These are phyloP conservation scores for Nothophytophthora sp. DNA, from an alignment of 352 stramenopile species.

Conservation along the genomic window DNA sequence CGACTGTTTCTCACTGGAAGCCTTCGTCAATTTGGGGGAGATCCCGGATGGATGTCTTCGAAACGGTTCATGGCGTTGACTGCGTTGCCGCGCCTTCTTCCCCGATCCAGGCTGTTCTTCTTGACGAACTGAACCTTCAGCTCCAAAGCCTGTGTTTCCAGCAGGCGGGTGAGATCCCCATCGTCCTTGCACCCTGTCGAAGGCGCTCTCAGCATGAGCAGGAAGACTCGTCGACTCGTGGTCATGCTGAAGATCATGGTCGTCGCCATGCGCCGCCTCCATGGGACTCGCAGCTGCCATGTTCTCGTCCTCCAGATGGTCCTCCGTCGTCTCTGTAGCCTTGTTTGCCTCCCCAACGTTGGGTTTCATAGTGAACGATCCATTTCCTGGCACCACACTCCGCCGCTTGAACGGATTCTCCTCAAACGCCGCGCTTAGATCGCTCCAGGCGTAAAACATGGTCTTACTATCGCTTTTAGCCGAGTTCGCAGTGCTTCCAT, in stretches of 20 bases:
- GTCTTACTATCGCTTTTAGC: background rate
- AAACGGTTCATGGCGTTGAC: too few relatives aligned
- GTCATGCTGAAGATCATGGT: too few relatives aligned
- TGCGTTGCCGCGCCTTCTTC: too few relatives aligned
- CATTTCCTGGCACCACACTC: conserved; percentile 2
- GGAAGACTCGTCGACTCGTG: too few relatives aligned
- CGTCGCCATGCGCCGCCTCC: too few relatives aligned
- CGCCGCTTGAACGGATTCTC: conserved; percentile 25
- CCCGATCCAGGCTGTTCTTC: background rate
- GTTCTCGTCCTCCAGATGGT: background rate
- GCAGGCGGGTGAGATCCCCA: background rate
- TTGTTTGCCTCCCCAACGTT: background rate
- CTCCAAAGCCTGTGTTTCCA: background rate
- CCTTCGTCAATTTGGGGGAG: too few relatives aligned
- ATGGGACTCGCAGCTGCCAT: too few relatives aligned
- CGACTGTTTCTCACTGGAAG: too few relatives aligned
- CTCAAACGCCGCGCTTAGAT: conserved; percentile 21
- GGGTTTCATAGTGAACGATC: background rate
- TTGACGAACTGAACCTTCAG: background rate
- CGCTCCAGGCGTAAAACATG: conserved; percentile 23
- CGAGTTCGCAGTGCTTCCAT: too few relatives aligned
- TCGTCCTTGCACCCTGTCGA: background rate
- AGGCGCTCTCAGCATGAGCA: background rate
- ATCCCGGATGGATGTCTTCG: too few relatives aligned
- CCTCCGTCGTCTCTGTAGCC: background rate